phyloP scores from a whole-genome alignment of 1,139 yeast genomes.

The Diutina mesorugosa region DNA sequence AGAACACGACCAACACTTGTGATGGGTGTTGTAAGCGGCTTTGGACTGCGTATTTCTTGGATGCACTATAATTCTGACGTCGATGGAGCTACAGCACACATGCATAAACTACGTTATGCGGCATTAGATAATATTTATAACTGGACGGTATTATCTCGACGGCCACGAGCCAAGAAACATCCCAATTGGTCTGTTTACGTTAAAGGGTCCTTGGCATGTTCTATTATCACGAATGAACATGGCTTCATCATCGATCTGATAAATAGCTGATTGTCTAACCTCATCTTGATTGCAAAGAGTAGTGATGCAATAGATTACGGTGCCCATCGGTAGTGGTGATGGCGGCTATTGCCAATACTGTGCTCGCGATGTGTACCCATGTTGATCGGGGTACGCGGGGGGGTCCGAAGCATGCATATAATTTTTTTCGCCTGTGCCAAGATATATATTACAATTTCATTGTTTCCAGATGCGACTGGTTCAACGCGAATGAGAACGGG shows the following conservation, averaged over 20 bases:
- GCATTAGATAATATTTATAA: neutral
- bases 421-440: neutral
- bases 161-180: neutral
- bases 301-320: no score
- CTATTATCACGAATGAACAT: neutral
- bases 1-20: no score
- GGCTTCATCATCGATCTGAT: no score
- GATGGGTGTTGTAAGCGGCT: neutral
- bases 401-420: neutral
- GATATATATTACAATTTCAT: neutral
- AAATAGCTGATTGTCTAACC: no score
- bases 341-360: neutral
- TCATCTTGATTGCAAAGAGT: no score
- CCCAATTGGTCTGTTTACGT: neutral
- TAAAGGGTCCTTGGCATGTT: neutral
- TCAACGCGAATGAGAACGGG: neutral
- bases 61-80: neutral
- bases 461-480: neutral
- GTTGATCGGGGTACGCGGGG: neutral
- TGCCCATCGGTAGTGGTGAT: no score
- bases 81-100: neutral
- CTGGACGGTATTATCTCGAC: neutral
- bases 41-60: neutral
- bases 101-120: neutral
- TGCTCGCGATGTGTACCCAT: neutral